Percentiles rank a stretch among this genome's conserved stretches.
Conservation (phyloP, 1,139 yeast species). For the Saccharomyces hybrid region DNA sequence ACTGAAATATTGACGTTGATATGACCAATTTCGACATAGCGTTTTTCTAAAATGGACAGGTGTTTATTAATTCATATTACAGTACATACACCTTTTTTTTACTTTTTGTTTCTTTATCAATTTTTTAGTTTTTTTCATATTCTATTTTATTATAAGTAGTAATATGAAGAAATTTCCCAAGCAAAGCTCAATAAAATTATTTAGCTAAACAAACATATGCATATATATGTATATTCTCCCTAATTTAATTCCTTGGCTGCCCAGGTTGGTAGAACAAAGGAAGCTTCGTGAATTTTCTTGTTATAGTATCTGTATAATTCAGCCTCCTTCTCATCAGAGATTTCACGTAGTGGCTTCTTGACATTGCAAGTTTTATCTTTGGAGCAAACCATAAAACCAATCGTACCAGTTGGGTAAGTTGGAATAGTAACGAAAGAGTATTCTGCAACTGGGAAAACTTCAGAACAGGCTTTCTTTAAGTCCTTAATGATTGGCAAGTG, state of each 20-base stretch:
- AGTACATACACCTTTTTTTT: conserved; percentile 5
- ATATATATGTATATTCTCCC: not conserved
- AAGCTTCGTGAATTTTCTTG: conserved; percentile 69
- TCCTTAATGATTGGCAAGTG: conserved; percentile 73
- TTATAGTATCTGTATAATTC: conserved; percentile 72
- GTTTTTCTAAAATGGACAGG: not conserved
- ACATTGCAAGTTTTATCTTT: conserved; percentile 62
- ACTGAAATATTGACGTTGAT: conserved; percentile 25
- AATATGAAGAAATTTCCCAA: not conserved
- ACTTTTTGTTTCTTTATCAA: conserved; percentile 5
- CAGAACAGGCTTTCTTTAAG: conserved; percentile 64
- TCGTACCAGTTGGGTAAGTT: conserved; percentile 89
- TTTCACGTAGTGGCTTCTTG: conserved; percentile 57
- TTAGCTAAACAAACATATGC: not conserved
- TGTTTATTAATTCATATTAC: not conserved
- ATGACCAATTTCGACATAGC: conserved; percentile 21
- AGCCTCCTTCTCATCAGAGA: conserved; percentile 56
- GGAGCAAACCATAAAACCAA: conserved; percentile 89
- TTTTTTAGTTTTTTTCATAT: not conserved
- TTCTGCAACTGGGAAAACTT: conserved; percentile 81
- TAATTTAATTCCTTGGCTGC: conserved; percentile 44
- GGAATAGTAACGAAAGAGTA: conserved; percentile 87
- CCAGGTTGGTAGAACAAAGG: conserved; percentile 84
- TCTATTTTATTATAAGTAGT: not conserved
- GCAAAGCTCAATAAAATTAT: not conserved